Evolutionary conservation across 2,329 filamentous ascomycete genomes (phyloP), one percentile per base, ranked within the genome.

Genomic region (Colletotrichum tamarilloi): DNA sequence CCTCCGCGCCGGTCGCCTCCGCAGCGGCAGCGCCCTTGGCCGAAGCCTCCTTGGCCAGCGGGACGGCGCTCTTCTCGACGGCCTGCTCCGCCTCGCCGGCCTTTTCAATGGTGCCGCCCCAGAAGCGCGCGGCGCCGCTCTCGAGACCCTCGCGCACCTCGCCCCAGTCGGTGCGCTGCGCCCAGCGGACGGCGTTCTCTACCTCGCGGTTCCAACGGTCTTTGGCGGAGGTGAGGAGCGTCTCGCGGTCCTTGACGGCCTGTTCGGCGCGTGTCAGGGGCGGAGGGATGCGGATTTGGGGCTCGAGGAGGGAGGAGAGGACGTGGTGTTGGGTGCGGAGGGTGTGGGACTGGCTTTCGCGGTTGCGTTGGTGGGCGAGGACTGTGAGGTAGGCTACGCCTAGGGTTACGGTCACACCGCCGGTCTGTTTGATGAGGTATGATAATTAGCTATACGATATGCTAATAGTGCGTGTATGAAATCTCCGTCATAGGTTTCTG

Each of bases 191-290:
- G 64, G 92, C 87, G 74, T 87, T 86, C 80, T 92, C 89, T 46
- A 96, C 82, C 82, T 96, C 93, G 63, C 88, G 82, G 81, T 97
- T 96, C 94, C 94, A 96, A 73, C 90, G 86, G 78, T 94, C 92
- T 85, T 96, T 96, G 77, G 92, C 87, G 46, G 90, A 85, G 79
- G 95, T 93, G 67, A 91, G 80, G 62, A 93, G 84, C 60, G 87
- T 86, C 32, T 87, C 86, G 74, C 88, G 85, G 76, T 89, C 85
- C 64, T 88, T 82, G 49, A 85, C 84, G 59, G 87, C 85, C 52
- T 85, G 81, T 78, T 90, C 87, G 56, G 86, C 84, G 57, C 88
- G 84, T 11, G 86, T 86, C 12, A 86, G 88, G 2, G 85, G 86
- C 12, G 87, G 84, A 9, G 84, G 83, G 11, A 84, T 82, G 26